Evolutionary conservation across 257 asterid species (phyloP).

Genomic region (Fraxinus americana): DNA sequence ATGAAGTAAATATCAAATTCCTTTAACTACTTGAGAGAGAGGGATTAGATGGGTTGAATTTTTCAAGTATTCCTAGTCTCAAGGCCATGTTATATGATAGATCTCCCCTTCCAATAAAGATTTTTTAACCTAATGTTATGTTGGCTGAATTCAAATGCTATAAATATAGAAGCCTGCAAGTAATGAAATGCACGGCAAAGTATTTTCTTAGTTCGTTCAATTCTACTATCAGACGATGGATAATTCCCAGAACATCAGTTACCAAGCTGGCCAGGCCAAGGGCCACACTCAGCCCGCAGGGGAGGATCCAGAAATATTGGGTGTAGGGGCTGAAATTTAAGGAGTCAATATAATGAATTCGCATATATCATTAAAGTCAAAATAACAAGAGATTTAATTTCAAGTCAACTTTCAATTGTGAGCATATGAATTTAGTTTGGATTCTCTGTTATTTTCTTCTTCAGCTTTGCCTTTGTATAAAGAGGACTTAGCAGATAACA

Average conservation of each 20-base stretch:
- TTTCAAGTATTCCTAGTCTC: background rate
- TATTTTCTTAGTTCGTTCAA: background rate
- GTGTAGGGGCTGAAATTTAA: too few species aligned
- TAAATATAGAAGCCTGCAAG: constrained; percentile 24
- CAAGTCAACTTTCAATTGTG: too few species aligned
- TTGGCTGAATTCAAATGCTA: constrained; percentile 9
- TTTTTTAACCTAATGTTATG: background rate
- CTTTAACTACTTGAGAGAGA: background rate
- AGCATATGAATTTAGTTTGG: too few species aligned
- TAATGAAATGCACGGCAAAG: background rate
- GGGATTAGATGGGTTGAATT: background rate
- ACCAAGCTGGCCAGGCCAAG: constrained; percentile 65
- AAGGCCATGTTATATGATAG: background rate
- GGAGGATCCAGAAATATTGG: background rate
- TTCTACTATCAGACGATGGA: constrained; percentile 26
- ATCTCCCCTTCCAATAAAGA: background rate
- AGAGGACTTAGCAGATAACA: too few species aligned
- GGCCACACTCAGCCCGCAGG: constrained; percentile 45
- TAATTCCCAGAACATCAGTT: constrained; percentile 39
- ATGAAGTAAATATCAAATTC: too few species aligned
- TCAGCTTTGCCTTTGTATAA: too few species aligned
- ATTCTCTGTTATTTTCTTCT: too few species aligned
- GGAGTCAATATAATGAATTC: too few species aligned
- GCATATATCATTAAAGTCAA: too few species aligned
- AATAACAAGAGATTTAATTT: background rate